Conservation (phyloP, 2,329 filamentous ascomycete species). For the Raffaelea ambrosiae region DNA sequence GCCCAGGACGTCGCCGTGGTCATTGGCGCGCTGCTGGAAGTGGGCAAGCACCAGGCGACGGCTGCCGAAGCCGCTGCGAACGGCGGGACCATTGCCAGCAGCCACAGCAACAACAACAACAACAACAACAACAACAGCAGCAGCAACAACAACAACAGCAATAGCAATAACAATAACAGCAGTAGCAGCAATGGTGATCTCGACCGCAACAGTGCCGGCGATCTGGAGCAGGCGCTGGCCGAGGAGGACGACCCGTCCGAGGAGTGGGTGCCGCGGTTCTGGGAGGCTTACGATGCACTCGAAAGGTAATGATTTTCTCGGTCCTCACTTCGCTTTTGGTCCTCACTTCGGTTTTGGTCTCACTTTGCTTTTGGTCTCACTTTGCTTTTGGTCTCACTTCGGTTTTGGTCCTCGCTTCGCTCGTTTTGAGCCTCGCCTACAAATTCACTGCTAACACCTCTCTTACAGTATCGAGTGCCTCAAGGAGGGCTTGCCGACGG, state of each 20-base stretch:
- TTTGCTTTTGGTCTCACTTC: not conserved
- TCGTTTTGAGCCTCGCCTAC: no score
- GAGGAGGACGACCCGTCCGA: slow-evolving; percentile 28
- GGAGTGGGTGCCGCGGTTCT: slow-evolving; percentile 60
- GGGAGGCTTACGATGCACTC: slow-evolving; percentile 64
- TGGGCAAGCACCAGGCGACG: slow-evolving; percentile 53
- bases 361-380: not conserved
- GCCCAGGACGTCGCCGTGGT: slow-evolving; percentile 93
- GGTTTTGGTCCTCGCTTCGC: not conserved
- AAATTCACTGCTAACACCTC: no score
- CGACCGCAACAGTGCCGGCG: slow-evolving; percentile 36
- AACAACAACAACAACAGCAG: slow-evolving; percentile 18
- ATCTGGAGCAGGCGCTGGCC: slow-evolving; percentile 37
- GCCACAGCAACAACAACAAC: slow-evolving; percentile 22
- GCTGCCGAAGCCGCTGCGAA: slow-evolving; percentile 21
- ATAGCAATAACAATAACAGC: no score
- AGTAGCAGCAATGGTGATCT: no score
- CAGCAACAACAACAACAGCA: slow-evolving; percentile 26
- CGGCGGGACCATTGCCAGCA: slow-evolving; percentile 18
- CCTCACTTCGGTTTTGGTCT: not conserved
- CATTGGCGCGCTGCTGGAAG: slow-evolving; percentile 84
- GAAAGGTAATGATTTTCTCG: slow-evolving; percentile 44
- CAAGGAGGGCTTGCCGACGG: slow-evolving; percentile 67
- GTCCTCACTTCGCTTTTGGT: slow-evolving; percentile 26
- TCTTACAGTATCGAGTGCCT: slow-evolving; percentile 68